A percentile compares a stretch with the other conserved stretches of the same genome.
Conservation (phyloP, 176 grass and related monocot species). For the Aegilops umbellulata region DNA sequence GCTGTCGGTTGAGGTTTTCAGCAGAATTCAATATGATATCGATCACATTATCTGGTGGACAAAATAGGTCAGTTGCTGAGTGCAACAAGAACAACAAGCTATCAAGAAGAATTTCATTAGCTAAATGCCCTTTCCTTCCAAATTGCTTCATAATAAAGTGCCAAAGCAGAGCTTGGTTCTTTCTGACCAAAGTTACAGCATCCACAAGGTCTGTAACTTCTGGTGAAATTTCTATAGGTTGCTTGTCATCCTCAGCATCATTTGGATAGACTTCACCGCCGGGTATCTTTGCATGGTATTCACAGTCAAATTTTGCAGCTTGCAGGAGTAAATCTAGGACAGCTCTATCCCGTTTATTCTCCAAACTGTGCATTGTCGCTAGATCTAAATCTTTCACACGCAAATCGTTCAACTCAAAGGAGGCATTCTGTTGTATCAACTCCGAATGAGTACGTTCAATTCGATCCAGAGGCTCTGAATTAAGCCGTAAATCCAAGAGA, state of each 20-base stretch:
- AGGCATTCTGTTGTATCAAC: slow-evolving; percentile 47
- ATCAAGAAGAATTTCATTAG: slow-evolving; percentile 82
- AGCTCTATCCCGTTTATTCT: slow-evolving; percentile 79
- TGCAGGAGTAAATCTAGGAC: slow-evolving; percentile 82
- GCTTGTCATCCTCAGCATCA: slow-evolving; percentile 40
- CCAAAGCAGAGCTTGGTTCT: slow-evolving; percentile 79
- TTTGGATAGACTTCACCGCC: slow-evolving; percentile 46
- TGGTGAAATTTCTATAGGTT: slow-evolving; percentile 63
- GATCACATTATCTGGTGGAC: slow-evolving; percentile 72
- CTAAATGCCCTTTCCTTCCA: slow-evolving; percentile 53
- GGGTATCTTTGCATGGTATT: slow-evolving; percentile 52
- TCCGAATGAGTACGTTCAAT: slow-evolving; percentile 58
- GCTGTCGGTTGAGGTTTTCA: slow-evolving; percentile 66
- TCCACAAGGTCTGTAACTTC: slow-evolving; percentile 55
- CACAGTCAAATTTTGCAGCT: slow-evolving; percentile 78
- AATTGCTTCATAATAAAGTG: slow-evolving; percentile 77
- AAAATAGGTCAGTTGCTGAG: slow-evolving; percentile 84
- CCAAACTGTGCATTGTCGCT: slow-evolving; percentile 45
- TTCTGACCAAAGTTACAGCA: slow-evolving; percentile 92
- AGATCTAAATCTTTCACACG: slow-evolving; percentile 52
- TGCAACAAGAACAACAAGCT: slow-evolving; percentile 87
- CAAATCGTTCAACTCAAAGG: slow-evolving; percentile 42
- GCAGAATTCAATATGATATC: slow-evolving; percentile 85
- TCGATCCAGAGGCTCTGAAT: slow-evolving; percentile 53
- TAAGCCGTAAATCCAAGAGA: slow-evolving; percentile 54